Evolutionary conservation across 306 rosid species (phyloP), one percentile per base, ranked within the genome.

Genomic region (Fragaria nilgerrensis): DNA sequence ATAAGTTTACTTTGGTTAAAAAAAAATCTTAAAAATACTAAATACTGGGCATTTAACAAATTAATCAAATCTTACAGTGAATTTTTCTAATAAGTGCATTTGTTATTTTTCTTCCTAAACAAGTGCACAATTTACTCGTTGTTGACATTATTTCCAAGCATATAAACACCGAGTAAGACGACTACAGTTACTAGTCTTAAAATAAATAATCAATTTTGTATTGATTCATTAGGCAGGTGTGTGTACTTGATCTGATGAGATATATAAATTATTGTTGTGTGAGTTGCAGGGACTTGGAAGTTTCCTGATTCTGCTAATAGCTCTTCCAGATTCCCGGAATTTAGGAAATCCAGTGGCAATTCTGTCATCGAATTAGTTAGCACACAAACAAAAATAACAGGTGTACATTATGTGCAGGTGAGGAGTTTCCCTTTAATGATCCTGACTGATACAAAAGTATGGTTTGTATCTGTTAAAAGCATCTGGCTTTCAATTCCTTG

Each of bases 321-420:
- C 81, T 89, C 97, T 81, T 87, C 92, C 74, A 89, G 87, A 81
- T 91, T 91, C 89, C 90, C 89, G 66, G 98, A 91, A 69, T 90
- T 92, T 78, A 91, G 90, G 85, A 95, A 88, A 84, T 77, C 94
- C 77, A 73, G 82, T 63, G 99, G 97, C 68, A 91, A 87, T 83
- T 87, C 97, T 82, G 77, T 92, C 75, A 90, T 95, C 63, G 99
- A 95, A 84, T 89, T 95, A 86, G 89, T 89, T 76, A 95, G 97
- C 81, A 84, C 93, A 2, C 96, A 93, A 37, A 92, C 99, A 81
- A 95, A 95, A 90, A 91, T 95, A 88, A 88, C 85, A 15, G 99
- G 99, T 7, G 97, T 95, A 75, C 97, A 92, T 87, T 95, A 95
- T 79, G 90, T 95, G 83, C 99, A 95, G 99, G 99, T 95, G 87